A percentile compares a stretch with the other conserved stretches of the same genome.
Conservation (phyloP, 2,329 filamentous ascomycete species). For the Trichoderma endophyticum region DNA sequence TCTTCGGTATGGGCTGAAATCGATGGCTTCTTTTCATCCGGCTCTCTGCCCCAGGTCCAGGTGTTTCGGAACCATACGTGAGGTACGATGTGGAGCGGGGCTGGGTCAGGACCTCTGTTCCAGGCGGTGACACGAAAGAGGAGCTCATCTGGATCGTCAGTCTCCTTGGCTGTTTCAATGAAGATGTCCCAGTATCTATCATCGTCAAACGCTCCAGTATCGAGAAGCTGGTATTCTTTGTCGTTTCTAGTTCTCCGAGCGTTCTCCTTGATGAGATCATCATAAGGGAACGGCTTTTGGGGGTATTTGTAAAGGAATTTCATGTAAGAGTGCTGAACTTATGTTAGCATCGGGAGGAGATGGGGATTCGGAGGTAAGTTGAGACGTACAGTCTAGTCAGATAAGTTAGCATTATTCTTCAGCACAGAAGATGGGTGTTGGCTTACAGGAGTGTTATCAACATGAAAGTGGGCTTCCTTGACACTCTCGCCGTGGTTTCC, state of each 20-base stretch:
- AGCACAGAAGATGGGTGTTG: background rate
- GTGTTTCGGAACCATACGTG: conserved; percentile 98
- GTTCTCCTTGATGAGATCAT: conserved; percentile 82
- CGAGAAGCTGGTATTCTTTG: conserved; percentile 85
- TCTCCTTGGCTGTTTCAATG: conserved; percentile 93
- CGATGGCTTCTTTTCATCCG: conserved; percentile 72
- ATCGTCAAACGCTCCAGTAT: conserved; percentile 85
- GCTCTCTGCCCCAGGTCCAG: conserved; percentile 88
- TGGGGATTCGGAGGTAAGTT: conserved; percentile 17
- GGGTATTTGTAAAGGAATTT: conserved; percentile 98
- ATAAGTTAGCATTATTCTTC: background rate
- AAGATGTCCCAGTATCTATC: conserved; percentile 95
- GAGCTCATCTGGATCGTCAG: conserved; percentile 85
- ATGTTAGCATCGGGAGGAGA: conserved; percentile 20
- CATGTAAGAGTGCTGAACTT: conserved; percentile 86
- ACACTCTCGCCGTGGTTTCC: conserved; percentile 96
- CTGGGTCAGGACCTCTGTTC: conserved; percentile 88
- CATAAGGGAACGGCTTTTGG: conserved; percentile 85
- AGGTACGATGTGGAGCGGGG: conserved; percentile 87
- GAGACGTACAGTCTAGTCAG: conserved; percentile 44
- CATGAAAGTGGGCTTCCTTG: conserved; percentile 94
- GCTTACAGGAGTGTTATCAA: conserved; percentile 81
- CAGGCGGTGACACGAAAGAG: conserved; percentile 93
- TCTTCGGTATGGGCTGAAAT: conserved; percentile 65
- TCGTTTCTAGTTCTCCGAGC: conserved; percentile 72